Evolutionary conservation across 306 rosid genomes (phyloP).

Genomic region (Malus sieversii): DNA sequence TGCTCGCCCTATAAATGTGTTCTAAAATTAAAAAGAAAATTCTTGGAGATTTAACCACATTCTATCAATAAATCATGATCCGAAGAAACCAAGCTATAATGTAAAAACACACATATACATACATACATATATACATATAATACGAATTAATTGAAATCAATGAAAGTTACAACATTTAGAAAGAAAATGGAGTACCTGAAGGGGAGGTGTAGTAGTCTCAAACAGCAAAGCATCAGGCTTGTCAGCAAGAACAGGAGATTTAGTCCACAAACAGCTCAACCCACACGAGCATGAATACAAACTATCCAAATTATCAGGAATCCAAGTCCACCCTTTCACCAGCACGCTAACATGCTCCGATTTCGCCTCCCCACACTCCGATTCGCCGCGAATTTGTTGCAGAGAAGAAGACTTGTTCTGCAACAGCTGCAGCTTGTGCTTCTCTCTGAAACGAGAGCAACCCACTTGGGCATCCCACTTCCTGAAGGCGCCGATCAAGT

Average conservation of each 20-base stretch:
- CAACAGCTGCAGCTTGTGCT: slow-evolving; percentile 11
- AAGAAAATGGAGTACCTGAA: slow-evolving; percentile 36
- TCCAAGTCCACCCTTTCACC: slow-evolving; percentile 96
- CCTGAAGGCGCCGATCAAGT: slow-evolving; percentile 52
- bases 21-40: neutral
- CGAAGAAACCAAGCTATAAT: neutral
- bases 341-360: slow-evolving; percentile 53
- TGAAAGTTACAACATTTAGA: neutral
- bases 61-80: neutral
- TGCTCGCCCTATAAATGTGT: neutral
- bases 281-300: slow-evolving; percentile 78
- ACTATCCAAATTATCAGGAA: slow-evolving; percentile 89
- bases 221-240: slow-evolving; percentile 80
- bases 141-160: neutral
- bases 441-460: slow-evolving; percentile 48
- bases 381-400: slow-evolving; percentile 33
- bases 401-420: slow-evolving; percentile 36
- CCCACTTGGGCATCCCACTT: slow-evolving; percentile 80
- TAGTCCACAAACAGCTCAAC: slow-evolving; percentile 93
- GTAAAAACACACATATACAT: neutral
- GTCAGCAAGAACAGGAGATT: slow-evolving; percentile 85
- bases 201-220: slow-evolving; percentile 70
- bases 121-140: too few species aligned
- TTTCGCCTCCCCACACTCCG: slow-evolving; percentile 33
- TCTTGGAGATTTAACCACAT: neutral